Conservation (phyloP, 129 eudicot genomes). For the carrot (Daucus carota) region DH1_v3.0 NC_030385.2:42292001-42292500, state of each 20-base stretch:
- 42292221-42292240: neutral
- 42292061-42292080: neutral
- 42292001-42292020: neutral
- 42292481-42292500: neutral
- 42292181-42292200: conserved; percentile 1
- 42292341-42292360: neutral
- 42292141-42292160: neutral
- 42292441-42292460: neutral
- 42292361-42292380: neutral
- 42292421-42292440: neutral
- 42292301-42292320: no score
- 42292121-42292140: conserved; percentile 3
- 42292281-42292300: no score
- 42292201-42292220: conserved; percentile 7
- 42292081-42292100: neutral
- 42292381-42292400: neutral
- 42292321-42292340: neutral
- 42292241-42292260: neutral
- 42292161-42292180: neutral
- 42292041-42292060: no score
- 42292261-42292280: neutral
- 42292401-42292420: neutral
- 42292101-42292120: conserved; percentile 28
- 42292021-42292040: neutral
- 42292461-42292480: neutral